Percentiles rank a stretch among this genome's conserved stretches.
Conservation (phyloP, 169 alveolate species). For the Babesia ovata region DNA sequence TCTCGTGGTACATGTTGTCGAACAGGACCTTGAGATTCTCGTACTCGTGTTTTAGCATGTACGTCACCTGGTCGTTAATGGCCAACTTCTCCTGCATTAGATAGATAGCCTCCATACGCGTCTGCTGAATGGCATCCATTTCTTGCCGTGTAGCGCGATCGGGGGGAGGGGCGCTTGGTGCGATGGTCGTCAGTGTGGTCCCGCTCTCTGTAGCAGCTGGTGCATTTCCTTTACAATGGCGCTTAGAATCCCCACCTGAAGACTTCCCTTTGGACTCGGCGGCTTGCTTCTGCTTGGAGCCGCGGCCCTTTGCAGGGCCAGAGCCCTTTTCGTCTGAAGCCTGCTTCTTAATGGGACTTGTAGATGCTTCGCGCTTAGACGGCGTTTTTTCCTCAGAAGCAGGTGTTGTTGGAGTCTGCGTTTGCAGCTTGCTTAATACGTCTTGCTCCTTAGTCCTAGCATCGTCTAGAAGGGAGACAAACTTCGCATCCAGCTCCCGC, state of each 20-base stretch:
- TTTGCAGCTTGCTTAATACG: neutral
- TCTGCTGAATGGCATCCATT: constrained; percentile 52
- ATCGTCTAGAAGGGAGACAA: constrained; percentile 28
- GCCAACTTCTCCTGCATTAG: constrained; percentile 73
- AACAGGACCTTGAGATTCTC: constrained; percentile 72
- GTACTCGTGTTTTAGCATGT: constrained; percentile 72
- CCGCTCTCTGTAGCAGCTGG: neutral
- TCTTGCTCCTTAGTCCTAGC: constrained; percentile 42
- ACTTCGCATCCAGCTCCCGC: constrained; percentile 61
- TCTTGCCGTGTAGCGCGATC: constrained; percentile 15
- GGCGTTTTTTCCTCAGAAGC: neutral
- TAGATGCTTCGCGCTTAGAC: neutral
- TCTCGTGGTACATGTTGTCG: constrained; percentile 72
- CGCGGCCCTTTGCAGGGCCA: constrained; percentile 33
- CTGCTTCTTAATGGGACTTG: constrained; percentile 12
- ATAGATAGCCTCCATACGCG: constrained; percentile 70
- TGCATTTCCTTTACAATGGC: neutral
- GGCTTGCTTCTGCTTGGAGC: constrained; percentile 11
- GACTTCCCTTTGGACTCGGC: constrained; percentile 2
- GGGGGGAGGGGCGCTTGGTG: neutral
- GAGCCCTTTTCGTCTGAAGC: constrained; percentile 20
- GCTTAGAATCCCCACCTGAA: constrained; percentile 1
- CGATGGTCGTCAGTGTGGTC: neutral
- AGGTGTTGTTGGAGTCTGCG: neutral
- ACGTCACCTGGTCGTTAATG: constrained; percentile 73